These are phyloP conservation scores for Isatis lusitanica DNA, from an alignment of 441 rosid genomes.

Conservation along the genomic window DNA sequence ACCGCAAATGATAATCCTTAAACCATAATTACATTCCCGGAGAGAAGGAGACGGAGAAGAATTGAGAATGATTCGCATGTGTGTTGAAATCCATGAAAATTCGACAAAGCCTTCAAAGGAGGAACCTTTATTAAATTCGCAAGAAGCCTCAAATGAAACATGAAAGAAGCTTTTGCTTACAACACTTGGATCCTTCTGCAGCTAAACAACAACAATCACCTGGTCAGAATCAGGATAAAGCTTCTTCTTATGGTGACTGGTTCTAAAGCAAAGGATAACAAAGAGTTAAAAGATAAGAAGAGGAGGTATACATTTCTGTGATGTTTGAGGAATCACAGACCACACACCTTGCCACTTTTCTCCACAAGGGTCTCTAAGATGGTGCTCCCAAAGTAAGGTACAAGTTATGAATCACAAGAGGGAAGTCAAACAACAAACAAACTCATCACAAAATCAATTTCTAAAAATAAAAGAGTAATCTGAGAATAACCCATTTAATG, in stretches of 20 bases:
- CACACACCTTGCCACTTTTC: slow-evolving; percentile 87
- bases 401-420: slow-evolving; percentile 63
- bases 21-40: too few species aligned
- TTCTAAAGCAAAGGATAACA: slow-evolving; percentile 18
- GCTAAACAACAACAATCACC: slow-evolving; percentile 31
- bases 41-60: too few species aligned
- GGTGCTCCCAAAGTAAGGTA: slow-evolving; percentile 64
- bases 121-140: too few species aligned
- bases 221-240: slow-evolving; percentile 19
- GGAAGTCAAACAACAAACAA: slow-evolving; percentile 2
- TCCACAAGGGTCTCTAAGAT: slow-evolving; percentile 88
- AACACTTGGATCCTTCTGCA: slow-evolving; percentile 68
- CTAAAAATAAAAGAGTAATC: too few species aligned
- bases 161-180: slow-evolving; percentile 45
- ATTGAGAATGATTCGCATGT: too few species aligned
- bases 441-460: slow-evolving; percentile 9
- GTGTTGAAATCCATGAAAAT: too few species aligned
- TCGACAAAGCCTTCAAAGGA: too few species aligned
- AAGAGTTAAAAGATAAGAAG: neutral
- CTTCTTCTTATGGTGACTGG: neutral
- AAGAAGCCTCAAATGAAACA: slow-evolving; percentile 1
- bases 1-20: too few species aligned
- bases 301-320: slow-evolving; percentile 59
- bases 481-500: neutral
- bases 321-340: slow-evolving; percentile 73